Evolutionary conservation across 257 asterid genomes (phyloP), one percentile per base, ranked within the genome.

Genomic region (Ballota nigra): DNA sequence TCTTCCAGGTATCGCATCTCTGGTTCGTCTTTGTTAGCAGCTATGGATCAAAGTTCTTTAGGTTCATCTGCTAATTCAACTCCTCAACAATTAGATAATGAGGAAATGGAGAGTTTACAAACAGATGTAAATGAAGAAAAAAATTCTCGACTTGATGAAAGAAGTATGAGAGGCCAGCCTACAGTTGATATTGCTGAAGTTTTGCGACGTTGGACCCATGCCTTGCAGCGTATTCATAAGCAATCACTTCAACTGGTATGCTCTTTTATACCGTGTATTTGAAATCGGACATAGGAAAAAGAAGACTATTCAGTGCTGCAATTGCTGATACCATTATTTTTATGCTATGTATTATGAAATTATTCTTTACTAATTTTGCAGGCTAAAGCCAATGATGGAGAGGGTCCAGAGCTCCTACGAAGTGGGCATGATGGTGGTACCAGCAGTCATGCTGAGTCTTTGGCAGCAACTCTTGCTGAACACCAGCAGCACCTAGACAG

Each of bases 151-250:
- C 67, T 78, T 53, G 96, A 94, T 79, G 98, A 91, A 59, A 91
- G 88, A 82, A 87, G 75, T 76, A 76, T 80, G 49, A 88, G 95
- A 82, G 90, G 95, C 69, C 97, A 91, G 78, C 90, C 96, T 16
- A 88, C 96, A 76, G 98, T 94, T 79, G 98, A 94, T 78, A 84
- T 94, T 74, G 96, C 98, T 57, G 98, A 94, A 82, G 94, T 94
- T 78, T 76, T 94, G 86, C 81, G 98, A 67, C 92, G 98, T 45
- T 94, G 98, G 98, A 94, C 98, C 4, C 98, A 94, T 83, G 96
- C 98, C 77, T 86, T 94, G 79, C 96, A 91, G 82, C 97, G 98
- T n/a, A 88, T 94, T 77, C 96, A 94, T 81, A 94, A 89, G 68
- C 98, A 94, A 74, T 89, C 98, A 41, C 88, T 89, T 79, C 98